These are phyloP conservation scores for Globisporangium splendens DNA, from an alignment of 352 stramenopile genomes.

Conservation along the genomic window DNA sequence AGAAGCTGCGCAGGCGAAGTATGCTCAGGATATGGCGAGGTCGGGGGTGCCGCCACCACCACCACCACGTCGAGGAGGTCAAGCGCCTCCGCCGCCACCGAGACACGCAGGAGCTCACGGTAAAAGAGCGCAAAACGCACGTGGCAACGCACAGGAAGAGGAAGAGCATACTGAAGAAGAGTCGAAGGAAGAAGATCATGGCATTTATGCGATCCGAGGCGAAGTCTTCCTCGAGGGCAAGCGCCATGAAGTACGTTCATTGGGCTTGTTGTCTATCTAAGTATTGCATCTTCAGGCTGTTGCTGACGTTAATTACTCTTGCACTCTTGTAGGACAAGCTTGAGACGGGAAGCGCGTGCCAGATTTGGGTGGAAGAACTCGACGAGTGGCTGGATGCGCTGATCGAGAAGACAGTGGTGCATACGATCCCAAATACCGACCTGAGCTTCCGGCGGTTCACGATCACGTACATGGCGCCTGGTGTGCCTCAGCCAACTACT, in stretches of 20 bases:
- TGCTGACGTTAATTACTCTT: no score
- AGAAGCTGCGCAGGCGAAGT: constrained; percentile 14
- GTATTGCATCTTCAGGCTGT: neutral
- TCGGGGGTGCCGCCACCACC: constrained; percentile 1
- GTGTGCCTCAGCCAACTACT: constrained; percentile 29
- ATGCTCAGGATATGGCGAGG: constrained; percentile 14
- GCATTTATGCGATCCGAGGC: constrained; percentile 64
- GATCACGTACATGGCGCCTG: constrained; percentile 61
- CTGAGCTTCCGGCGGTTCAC: constrained; percentile 56
- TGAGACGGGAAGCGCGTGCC: constrained; percentile 59
- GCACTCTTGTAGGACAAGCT: constrained; percentile 34
- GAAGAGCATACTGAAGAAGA: constrained; percentile 24
- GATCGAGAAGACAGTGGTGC: constrained; percentile 56
- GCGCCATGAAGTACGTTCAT: constrained; percentile 42
- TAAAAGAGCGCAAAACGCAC: constrained; percentile 1
- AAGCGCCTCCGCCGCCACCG: constrained; percentile 33
- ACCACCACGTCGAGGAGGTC: constrained; percentile 1
- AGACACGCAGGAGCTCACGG: constrained; percentile 2
- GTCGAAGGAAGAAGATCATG: constrained; percentile 53
- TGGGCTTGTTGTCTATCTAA: neutral
- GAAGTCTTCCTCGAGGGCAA: constrained; percentile 82
- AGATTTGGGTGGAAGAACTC: constrained; percentile 76
- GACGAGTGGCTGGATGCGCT: constrained; percentile 77
- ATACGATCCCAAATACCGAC: constrained; percentile 66
- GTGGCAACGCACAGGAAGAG: constrained; percentile 4